Evolutionary conservation across 306 rosid genomes (phyloP).

Genomic region (Luffa aegyptiaca): DNA sequence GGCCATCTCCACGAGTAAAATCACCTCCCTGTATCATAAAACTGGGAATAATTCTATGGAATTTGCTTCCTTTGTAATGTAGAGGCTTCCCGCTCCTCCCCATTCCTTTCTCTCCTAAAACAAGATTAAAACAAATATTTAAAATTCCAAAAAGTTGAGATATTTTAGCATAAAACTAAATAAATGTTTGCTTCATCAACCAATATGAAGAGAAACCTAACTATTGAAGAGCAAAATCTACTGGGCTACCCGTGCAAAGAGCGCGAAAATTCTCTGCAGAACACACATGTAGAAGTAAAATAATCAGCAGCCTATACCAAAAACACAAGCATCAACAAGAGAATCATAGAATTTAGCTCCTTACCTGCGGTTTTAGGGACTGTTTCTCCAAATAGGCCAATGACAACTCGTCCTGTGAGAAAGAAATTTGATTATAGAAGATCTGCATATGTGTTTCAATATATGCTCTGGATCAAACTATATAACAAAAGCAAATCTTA

Average conservation of each 20-base stretch:
- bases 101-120: slow-evolving; percentile 77
- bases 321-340: neutral
- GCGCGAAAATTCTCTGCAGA: slow-evolving; percentile 81
- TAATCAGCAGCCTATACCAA: slow-evolving; percentile 4
- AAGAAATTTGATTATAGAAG: neutral
- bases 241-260: slow-evolving; percentile 74
- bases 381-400: slow-evolving; percentile 64
- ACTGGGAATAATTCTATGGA: slow-evolving; percentile 75
- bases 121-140: slow-evolving; percentile 5
- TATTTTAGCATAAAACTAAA: neutral
- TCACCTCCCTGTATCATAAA: slow-evolving; percentile 92
- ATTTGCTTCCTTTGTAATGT: slow-evolving; percentile 64
- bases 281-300: slow-evolving; percentile 11
- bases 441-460: neutral
- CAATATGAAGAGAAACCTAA: slow-evolving; percentile 2
- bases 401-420: slow-evolving; percentile 53
- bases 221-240: slow-evolving; percentile 24
- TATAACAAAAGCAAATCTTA: neutral
- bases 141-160: neutral
- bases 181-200: neutral
- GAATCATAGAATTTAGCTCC: neutral
- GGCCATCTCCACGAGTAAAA: slow-evolving; percentile 74
- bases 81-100: slow-evolving; percentile 58
- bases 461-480: neutral
- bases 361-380: slow-evolving; percentile 79